Evolutionary conservation across 2,329 filamentous ascomycete genomes (phyloP), one percentile per base, ranked within the genome.

Genomic region (Paracoccidioides brasiliensis): DNA sequence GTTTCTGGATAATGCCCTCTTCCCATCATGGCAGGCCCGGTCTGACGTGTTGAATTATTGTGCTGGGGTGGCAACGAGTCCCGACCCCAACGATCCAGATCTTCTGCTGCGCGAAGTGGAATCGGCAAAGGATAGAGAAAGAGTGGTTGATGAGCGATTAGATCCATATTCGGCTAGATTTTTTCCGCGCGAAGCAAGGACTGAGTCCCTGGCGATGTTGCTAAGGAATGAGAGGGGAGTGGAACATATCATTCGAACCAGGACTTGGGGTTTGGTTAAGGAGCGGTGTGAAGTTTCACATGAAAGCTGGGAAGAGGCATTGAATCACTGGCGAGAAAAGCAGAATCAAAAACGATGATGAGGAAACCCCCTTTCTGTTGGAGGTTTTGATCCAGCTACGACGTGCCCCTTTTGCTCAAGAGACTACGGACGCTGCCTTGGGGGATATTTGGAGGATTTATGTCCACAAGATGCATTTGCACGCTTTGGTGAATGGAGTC

Each of bases 101-200:
- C 77, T 82, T 32, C 74, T 86, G 0, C 64, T 86, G 15, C 76
- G 87, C 55, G 79, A 89, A 64, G 76, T 82, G 0, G 86, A 95
- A 70, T 81, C 82, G 54, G 80, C 83, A 56, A 81, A 76, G 63
- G 82, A 86, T 59, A 78, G 84, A 50, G 85, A 91, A 64, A 77
- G 83, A 53, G 77, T 91, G 0, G 83, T 97, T 4, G 82, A 97
- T 68, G 93, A 97, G 72, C 77, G 93, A 55, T 69, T 96, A 57
- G 93, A 98, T 73, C 93, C 93, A 1, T 98, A 98, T 67, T 90
- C 86, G 8, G 86, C 78, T 5, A 77, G 91, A 30, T 95, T 88
- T 68, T 91, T 91, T 63, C 70, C 70, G 5, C 64, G 63, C 15
- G 90, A 97, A 72, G 78, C 87, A 12, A 78, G 90, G 60, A 93